Percentiles rank a stretch among this genome's conserved stretches.
Conservation (phyloP, 2,329 filamentous ascomycete genomes). For the Fusarium longipes region DNA sequence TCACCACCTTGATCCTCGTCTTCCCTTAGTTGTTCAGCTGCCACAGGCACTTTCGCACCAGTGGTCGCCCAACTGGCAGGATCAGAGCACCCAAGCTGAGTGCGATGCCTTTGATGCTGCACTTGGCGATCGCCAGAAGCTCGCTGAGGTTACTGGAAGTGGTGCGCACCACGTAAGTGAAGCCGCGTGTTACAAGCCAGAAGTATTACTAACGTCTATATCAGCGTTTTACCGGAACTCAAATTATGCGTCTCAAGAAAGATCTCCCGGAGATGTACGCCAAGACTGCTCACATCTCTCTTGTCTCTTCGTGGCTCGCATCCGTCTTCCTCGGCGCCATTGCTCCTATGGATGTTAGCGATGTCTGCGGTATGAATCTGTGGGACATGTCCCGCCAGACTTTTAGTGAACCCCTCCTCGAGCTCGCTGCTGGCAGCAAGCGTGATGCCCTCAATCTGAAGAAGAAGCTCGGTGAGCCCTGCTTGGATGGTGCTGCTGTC, state of each 20-base stretch:
- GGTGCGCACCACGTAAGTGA: conserved; percentile 87
- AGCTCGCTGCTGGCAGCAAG: conserved; percentile 75
- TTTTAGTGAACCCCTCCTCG: conserved; percentile 81
- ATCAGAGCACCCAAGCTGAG: conserved; percentile 91
- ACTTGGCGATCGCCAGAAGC: conserved; percentile 71
- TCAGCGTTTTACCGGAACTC: conserved; percentile 94
- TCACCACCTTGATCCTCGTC: conserved; percentile 66
- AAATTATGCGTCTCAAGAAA: conserved; percentile 88
- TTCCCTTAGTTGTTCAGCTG: conserved; percentile 78
- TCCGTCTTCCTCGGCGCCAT: conserved; percentile 87
- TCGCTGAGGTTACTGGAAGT: conserved; percentile 88
- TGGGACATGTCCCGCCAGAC: conserved; percentile 84
- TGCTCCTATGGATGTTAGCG: conserved; percentile 91
- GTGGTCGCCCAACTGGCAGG: conserved; percentile 97
- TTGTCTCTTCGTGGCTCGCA: conserved; percentile 95
- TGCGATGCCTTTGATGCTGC: conserved; percentile 86
- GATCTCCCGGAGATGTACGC: conserved; percentile 85
- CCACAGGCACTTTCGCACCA: conserved; percentile 80
- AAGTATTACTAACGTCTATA: conserved; percentile 6
- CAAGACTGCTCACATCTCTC: conserved; percentile 84
- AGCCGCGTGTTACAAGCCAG: conserved; percentile 17
- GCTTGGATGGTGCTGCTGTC: conserved; percentile 81
- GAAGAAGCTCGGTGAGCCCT: conserved; percentile 82
- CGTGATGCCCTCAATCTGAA: conserved; percentile 72
- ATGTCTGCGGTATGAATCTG: conserved; percentile 96